Conservation (phyloP, 371 early-diverging fungal species). For the Saksenaea vasiformis region DNA sequence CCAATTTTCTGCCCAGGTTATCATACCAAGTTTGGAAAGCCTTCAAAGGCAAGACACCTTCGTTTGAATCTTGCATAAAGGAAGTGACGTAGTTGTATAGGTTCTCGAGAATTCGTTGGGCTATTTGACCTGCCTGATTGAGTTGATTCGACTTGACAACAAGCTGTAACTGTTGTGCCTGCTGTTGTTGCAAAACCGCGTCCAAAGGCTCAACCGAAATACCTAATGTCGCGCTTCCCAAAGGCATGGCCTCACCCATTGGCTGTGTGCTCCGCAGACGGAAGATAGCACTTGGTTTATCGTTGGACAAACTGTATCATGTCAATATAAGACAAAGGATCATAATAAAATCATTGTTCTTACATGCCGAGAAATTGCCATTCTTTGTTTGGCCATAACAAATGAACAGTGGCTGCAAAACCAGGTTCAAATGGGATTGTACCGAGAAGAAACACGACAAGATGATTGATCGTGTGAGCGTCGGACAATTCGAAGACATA, state of each 20-base stretch:
- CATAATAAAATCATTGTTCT: too few relatives aligned
- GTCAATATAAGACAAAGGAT: neutral
- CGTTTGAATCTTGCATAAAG: conserved; percentile 58
- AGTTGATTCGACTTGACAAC: conserved; percentile 29
- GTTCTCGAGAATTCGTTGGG: conserved; percentile 60
- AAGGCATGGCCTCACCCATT: conserved; percentile 5
- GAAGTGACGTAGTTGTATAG: conserved; percentile 82
- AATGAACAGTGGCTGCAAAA: conserved; percentile 85
- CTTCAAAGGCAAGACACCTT: conserved; percentile 65
- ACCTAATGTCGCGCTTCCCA: conserved; percentile 76
- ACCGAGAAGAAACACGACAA: conserved; percentile 90
- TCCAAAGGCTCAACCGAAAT: conserved; percentile 88
- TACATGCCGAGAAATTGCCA: conserved; percentile 89
- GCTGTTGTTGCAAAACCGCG: conserved; percentile 59
- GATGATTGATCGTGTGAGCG: conserved; percentile 84
- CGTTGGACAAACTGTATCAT: conserved; percentile 69
- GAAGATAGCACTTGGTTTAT: conserved; percentile 89
- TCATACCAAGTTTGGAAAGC: conserved; percentile 90
- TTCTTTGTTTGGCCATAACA: conserved; percentile 81
- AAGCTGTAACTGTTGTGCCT: conserved; percentile 2
- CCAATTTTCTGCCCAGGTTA: conserved; percentile 59
- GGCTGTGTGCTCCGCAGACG: conserved; percentile 32
- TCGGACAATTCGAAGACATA: conserved; percentile 82
- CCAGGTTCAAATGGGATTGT: conserved; percentile 85
- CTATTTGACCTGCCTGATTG: conserved; percentile 38